Percentiles rank a stretch among this genome's conserved stretches.
Conservation (phyloP, 176 grass and related monocot species). For the Miscanthus lutarioriparius region DNA sequence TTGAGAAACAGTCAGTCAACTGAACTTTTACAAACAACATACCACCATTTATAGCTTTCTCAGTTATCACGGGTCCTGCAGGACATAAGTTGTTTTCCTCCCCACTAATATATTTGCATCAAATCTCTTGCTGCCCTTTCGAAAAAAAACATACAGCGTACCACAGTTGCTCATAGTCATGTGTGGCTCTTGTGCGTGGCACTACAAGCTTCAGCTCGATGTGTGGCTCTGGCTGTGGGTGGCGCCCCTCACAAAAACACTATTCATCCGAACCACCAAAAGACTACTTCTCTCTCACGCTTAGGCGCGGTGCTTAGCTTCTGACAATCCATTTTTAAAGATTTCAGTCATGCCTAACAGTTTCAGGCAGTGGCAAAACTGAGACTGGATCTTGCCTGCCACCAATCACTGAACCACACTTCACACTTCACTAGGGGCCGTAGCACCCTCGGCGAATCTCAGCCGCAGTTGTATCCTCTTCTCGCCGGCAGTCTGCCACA, state of each 20-base stretch:
- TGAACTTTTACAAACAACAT: not conserved
- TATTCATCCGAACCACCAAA: no score
- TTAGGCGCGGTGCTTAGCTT: not conserved
- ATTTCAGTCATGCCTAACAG: not conserved
- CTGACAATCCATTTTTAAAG: not conserved
- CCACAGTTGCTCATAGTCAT: not conserved
- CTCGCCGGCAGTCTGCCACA: not conserved
- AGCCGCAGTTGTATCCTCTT: not conserved
- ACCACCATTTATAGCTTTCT: no score
- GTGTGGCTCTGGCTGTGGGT: no score
- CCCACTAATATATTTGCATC: no score
- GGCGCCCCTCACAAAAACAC: no score
- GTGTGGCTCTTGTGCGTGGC: not conserved
- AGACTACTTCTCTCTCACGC: no score
- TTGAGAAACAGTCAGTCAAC: not conserved
- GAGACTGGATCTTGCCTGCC: not conserved
- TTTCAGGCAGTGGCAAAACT: not conserved
- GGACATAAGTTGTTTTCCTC: no score
- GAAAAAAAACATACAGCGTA: no score
- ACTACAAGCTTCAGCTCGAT: not conserved
- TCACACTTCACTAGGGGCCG: not conserved
- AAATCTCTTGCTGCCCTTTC: no score
- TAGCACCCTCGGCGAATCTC: not conserved
- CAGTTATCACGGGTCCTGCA: no score
- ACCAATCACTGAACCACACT: constrained; percentile 16